Conservation (phyloP, 257 asterid species). For the Solanum infundibuliforme region DNA sequence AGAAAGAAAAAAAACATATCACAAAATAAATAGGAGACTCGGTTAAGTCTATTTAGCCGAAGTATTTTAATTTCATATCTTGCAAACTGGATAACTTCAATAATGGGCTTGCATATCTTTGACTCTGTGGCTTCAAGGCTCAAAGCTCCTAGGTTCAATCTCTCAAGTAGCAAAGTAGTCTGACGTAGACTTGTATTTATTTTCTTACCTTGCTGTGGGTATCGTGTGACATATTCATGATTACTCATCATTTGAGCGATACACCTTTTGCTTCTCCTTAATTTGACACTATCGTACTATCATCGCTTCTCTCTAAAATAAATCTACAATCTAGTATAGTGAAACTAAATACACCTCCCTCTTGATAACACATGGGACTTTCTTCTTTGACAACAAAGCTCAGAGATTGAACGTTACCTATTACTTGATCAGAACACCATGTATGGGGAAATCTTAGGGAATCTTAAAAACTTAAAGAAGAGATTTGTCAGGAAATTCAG, state of each 20-base stretch:
- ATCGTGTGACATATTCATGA: background rate
- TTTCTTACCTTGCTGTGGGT: background rate
- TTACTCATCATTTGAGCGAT: background rate
- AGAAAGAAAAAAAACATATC: background rate
- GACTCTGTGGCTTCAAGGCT: background rate
- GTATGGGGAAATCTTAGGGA: background rate
- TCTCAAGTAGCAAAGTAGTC: background rate
- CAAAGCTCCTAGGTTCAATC: background rate
- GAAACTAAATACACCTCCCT: background rate
- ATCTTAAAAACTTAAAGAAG: background rate
- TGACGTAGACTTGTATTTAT: background rate
- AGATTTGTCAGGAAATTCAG: background rate
- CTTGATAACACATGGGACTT: background rate
- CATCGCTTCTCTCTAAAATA: background rate
- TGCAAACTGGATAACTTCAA: background rate
- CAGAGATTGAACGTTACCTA: background rate
- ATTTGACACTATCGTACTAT: background rate
- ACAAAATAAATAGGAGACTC: background rate
- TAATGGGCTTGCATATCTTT: background rate
- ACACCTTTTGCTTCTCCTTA: background rate
- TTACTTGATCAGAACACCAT: background rate
- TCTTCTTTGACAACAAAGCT: background rate
- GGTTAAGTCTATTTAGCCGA: background rate
- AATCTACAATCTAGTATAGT: background rate
- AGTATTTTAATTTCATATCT: background rate